Conservation (phyloP, 1,139 yeast genomes). For the Hemisphaericaspora xylofermentans region DNA sequence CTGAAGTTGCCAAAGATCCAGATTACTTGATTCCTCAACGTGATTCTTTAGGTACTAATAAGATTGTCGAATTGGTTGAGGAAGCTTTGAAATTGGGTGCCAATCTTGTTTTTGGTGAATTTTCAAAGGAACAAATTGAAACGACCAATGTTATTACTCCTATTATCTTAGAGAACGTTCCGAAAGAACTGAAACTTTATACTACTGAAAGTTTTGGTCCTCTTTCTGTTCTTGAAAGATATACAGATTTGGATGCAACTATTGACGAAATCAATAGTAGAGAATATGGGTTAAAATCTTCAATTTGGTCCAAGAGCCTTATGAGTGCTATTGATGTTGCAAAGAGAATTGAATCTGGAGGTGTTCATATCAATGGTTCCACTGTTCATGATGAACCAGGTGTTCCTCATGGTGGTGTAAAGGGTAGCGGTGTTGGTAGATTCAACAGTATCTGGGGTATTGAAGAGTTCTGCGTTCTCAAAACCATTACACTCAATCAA, state of each 20-base stretch:
- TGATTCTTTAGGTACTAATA: conserved; percentile 23
- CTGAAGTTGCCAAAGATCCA: conserved; percentile 17
- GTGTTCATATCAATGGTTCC: conserved; percentile 51
- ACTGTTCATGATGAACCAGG: conserved; percentile 51
- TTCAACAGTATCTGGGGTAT: conserved; percentile 55
- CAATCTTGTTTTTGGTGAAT: conserved; percentile 24
- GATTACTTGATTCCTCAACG: conserved; percentile 31
- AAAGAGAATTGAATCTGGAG: conserved; percentile 40
- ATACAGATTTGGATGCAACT: conserved; percentile 28
- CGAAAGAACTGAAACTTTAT: conserved; percentile 31
- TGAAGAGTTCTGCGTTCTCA: conserved; percentile 33
- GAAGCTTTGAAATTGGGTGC: conserved; percentile 50
- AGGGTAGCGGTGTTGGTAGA: conserved; percentile 50
- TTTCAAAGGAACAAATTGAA: conserved; percentile 9
- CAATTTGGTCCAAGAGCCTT: conserved; percentile 53
- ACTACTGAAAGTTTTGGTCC: conserved; percentile 51
- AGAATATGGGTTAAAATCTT: conserved; percentile 50
- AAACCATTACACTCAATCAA: conserved; percentile 24
- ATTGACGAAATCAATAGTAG: conserved; percentile 28
- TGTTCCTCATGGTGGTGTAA: conserved; percentile 58
- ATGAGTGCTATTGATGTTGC: conserved; percentile 40
- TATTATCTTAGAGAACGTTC: conserved; percentile 34
- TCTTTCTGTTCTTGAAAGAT: conserved; percentile 37
- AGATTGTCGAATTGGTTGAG: conserved; percentile 26
- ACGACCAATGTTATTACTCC: conserved; percentile 23